Percentiles rank a stretch among this genome's conserved stretches.
phyloP scores from a whole-genome alignment of 192 early-diverging fungal genomes.

The Coemansia sp. region DNA sequence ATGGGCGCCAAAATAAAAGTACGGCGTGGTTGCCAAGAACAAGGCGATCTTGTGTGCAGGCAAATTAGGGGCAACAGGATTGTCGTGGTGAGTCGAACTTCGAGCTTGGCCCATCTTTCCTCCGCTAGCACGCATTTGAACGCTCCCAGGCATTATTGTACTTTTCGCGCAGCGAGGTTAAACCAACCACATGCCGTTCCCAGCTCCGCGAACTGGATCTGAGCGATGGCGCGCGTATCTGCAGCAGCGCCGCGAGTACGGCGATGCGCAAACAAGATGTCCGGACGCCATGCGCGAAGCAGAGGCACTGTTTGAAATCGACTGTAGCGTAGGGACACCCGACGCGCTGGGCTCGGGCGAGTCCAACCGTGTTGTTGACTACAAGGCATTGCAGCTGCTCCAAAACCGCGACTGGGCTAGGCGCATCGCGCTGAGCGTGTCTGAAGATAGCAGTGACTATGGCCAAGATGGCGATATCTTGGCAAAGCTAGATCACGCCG shows the following conservation, averaged over 20 bases:
- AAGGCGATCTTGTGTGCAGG: neutral
- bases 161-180: neutral
- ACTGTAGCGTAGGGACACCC: neutral
- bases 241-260: constrained; percentile 15
- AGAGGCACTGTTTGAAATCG: constrained; percentile 25
- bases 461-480: neutral
- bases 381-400: constrained; percentile 11
- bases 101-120: neutral
- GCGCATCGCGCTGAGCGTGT: constrained; percentile 21
- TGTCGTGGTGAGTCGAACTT: neutral
- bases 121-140: neutral
- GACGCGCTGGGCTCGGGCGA: neutral
- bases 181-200: constrained; percentile 14
- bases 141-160: neutral
- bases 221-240: constrained; percentile 24
- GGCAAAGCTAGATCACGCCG: constrained; percentile 17
- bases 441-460: neutral
- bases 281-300: constrained; percentile 19
- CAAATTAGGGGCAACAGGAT: neutral
- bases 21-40: neutral
- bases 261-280: constrained; percentile 13
- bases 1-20: neutral
- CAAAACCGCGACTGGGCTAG: constrained; percentile 29
- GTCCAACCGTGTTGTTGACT: neutral
- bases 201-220: constrained; percentile 14